These are phyloP conservation scores for Rhodotorula sp. DNA, from an alignment of 1,284 basidiomycete genomes.

Conservation along the genomic window DNA sequence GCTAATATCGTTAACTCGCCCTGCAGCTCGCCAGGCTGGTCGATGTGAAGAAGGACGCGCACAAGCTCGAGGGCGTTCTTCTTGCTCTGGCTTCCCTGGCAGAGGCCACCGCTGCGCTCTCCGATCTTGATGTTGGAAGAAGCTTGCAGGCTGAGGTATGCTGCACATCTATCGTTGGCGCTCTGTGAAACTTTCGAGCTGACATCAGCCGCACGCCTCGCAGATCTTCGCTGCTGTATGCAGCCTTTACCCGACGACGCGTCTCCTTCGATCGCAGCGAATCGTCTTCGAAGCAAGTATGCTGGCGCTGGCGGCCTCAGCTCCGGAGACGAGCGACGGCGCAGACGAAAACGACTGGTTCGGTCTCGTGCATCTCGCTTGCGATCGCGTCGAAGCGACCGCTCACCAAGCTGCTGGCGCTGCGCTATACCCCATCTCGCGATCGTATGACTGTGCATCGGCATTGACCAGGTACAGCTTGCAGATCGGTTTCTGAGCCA, in stretches of 20 bases:
- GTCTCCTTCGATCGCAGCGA: neutral
- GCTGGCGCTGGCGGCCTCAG: slow-evolving; percentile 27
- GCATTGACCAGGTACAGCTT: slow-evolving; percentile 68
- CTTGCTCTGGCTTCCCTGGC: slow-evolving; percentile 71
- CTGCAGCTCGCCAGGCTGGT: slow-evolving; percentile 60
- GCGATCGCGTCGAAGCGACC: slow-evolving; percentile 64
- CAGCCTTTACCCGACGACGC: neutral
- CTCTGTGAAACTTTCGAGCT: neutral
- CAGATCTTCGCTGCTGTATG: slow-evolving; percentile 23
- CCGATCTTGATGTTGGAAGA: neutral
- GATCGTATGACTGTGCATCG: slow-evolving; percentile 62
- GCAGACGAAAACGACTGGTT: slow-evolving; percentile 59
- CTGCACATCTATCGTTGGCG: neutral
- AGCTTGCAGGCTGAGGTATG: neutral
- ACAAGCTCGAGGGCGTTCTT: slow-evolving; percentile 79
- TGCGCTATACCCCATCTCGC: slow-evolving; percentile 66
- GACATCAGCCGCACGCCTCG: neutral
- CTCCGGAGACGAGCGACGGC: slow-evolving; percentile 49
- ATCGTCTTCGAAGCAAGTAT: slow-evolving; percentile 42
- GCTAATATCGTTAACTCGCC: neutral
- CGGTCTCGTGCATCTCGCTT: slow-evolving; percentile 66
- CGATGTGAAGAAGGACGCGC: slow-evolving; percentile 60
- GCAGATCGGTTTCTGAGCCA: too few relatives aligned
- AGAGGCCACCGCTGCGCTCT: slow-evolving; percentile 41
- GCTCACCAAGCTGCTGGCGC: slow-evolving; percentile 74